phyloP scores from a whole-genome alignment of 805 yeast species.

The Ogataea trehaloabstinens region DNA sequence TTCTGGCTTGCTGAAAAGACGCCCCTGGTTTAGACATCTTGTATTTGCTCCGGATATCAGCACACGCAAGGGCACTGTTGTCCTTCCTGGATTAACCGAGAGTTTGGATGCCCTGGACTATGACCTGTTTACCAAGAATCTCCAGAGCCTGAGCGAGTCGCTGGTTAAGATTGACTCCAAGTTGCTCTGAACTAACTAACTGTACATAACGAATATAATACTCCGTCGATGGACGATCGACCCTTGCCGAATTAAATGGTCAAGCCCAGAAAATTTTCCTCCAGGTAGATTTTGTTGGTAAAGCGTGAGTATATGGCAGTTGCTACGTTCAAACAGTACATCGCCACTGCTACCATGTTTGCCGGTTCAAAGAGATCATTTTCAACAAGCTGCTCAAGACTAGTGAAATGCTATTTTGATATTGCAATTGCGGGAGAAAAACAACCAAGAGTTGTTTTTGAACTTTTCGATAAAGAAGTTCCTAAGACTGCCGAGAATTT shows the following conservation, averaged over 20 bases:
- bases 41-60: conserved; percentile 57
- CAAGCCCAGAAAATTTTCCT: too few relatives aligned
- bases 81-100: conserved; percentile 60
- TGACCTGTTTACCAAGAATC: conserved; percentile 26
- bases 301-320: too few relatives aligned
- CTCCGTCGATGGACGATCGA: too few relatives aligned
- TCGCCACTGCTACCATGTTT: conserved; percentile 17
- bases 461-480: conserved; percentile 84
- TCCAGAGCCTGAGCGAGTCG: conserved; percentile 11
- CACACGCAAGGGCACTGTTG: conserved; percentile 49
- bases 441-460: conserved; percentile 65
- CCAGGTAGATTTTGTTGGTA: too few relatives aligned
- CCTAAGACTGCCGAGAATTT: conserved; percentile 97
- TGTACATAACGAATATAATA: too few relatives aligned
- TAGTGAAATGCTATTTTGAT: conserved; percentile 56
- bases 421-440: conserved; percentile 54
- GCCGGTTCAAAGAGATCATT: conserved; percentile 42
- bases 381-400: conserved; percentile 43
- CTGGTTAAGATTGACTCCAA: conserved; percentile 12
- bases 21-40: conserved; percentile 64
- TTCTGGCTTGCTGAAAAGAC: conserved; percentile 42
- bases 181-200: conserved; percentile 10
- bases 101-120: conserved; percentile 48
- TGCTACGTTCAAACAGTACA: too few relatives aligned
- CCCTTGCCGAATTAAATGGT: too few relatives aligned